Percentiles rank a stretch among this genome's conserved stretches.
Evolutionary conservation across 148 eudicot genomes (phyloP).

Genomic region (Cornus florida): DNA sequence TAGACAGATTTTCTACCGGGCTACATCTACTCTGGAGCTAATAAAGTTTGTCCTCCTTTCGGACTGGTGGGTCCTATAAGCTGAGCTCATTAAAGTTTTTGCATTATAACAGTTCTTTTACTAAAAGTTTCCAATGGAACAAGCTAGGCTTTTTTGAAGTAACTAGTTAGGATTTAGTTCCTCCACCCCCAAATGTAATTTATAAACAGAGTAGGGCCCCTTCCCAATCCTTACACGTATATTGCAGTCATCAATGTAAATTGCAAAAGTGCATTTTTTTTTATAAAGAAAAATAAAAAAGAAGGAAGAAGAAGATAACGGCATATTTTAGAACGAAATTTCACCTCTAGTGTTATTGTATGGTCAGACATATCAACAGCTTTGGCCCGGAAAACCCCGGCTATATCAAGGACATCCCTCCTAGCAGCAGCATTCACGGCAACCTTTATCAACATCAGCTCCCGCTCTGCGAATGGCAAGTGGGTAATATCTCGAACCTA

Average conservation of each 20-base stretch:
- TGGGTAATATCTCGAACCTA: slow-evolving; percentile 83
- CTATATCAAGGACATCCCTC: slow-evolving; percentile 91
- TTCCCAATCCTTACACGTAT: background rate
- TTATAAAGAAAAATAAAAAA: background rate
- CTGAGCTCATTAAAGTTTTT: too few relatives aligned
- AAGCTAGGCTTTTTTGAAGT: background rate
- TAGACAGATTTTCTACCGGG: too few relatives aligned
- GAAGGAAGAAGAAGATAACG: background rate
- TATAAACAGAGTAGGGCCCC: background rate
- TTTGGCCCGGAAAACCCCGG: slow-evolving; percentile 87
- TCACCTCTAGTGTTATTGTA: slow-evolving; percentile 86
- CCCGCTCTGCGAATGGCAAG: slow-evolving; percentile 89
- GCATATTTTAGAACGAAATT: background rate
- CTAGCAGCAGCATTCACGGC: slow-evolving; percentile 85
- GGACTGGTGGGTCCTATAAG: background rate
- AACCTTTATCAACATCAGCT: slow-evolving; percentile 88
- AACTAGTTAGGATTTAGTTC: too few relatives aligned
- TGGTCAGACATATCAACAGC: slow-evolving; percentile 98
- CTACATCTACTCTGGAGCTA: background rate
- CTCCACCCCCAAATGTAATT: background rate
- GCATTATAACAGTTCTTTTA: background rate
- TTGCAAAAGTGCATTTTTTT: too few relatives aligned
- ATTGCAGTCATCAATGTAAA: too few relatives aligned
- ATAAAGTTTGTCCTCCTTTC: background rate
- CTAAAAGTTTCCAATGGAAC: background rate